Evolutionary conservation across 1,284 basidiomycete genomes (phyloP), one percentile per base, ranked within the genome.

Genomic region (Sporisorium scitamineum): DNA sequence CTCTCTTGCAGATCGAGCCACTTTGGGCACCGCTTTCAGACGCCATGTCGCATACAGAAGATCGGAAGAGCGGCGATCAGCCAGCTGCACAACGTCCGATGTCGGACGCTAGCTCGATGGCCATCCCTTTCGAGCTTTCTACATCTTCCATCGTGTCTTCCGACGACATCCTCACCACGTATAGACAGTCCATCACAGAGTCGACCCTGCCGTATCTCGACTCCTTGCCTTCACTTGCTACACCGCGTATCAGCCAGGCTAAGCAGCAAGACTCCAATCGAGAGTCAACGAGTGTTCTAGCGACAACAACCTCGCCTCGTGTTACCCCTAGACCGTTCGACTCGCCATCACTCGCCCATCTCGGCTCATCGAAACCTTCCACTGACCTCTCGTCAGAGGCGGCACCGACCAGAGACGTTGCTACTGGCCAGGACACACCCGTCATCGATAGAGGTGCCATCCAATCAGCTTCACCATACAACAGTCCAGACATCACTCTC

Each of bases 401-500:
- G 27, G 27, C 53, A 48, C 16, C 47, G 4, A 18, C 34, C 22
- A 31, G 27, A 22, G 50, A 41, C 37, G 18, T n/a, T n/a, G n/a
- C n/a, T n/a, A n/a, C n/a, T n/a, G 18, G 9, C 13, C 37, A 55
- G 7, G 53, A 47, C 20, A 56, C 67, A 20, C 60, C 67, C 7
- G 29, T 44, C 14, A 34, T 69, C 20, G 60, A 59, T 13, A 50
- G 61, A 13, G 52, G 66, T 39, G 55, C 42, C 9, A 59, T 69
- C 9, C 18, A 60, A 0, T 58, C 64, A n/a, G 27, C 42, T 22
- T 69, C 67, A 39, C 60, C 67, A 2, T 60, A 63, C 61, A 60
- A 63, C 47, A 63, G 52, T 20, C 67, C 67, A 7, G 67, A 69
- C 26, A 62, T 69, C 52, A 34, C 55, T 10, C 44, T 69, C 53